A percentile compares a stretch with the other conserved stretches of the same genome.
Conservation (phyloP, 257 asterid species). For the Solanum dulcamara region DNA sequence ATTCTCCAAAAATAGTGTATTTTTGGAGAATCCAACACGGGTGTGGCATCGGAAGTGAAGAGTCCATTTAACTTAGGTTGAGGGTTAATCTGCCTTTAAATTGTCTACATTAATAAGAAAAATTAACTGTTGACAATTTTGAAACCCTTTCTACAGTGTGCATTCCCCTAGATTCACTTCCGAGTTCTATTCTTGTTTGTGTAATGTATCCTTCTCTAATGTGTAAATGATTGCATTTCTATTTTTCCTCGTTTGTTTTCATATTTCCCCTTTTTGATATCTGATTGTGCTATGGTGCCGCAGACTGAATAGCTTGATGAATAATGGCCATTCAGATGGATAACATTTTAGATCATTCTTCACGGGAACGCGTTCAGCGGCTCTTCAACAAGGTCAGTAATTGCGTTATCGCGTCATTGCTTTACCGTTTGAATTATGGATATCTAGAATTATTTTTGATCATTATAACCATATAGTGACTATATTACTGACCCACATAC, state of each 20-base stretch:
- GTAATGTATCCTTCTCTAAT: background rate
- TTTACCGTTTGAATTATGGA: background rate
- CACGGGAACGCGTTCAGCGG: slow-evolving; percentile 59
- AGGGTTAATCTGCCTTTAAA: background rate
- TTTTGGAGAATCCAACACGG: too few species aligned
- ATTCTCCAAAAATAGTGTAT: too few species aligned
- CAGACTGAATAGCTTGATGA: slow-evolving; percentile 23
- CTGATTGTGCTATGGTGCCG: background rate
- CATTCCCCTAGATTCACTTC: background rate
- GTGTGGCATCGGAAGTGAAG: too few species aligned
- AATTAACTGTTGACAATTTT: background rate
- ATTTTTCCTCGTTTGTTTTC: background rate
- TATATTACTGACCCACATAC: background rate
- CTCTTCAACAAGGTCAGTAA: slow-evolving; percentile 65
- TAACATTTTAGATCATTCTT: slow-evolving; percentile 38
- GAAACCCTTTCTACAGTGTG: background rate
- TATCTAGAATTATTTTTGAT: background rate
- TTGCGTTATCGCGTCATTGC: background rate
- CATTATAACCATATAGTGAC: background rate
- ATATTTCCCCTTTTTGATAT: background rate
- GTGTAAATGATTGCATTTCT: background rate
- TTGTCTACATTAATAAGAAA: background rate
- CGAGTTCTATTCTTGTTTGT: background rate
- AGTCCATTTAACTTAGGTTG: too few species aligned
- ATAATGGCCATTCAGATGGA: slow-evolving; percentile 79